A percentile compares a stretch with the other conserved stretches of the same genome.
These are phyloP conservation scores for Leccinum disarticulatum DNA, from an alignment of 768 basidiomycete genomes.

Conservation along the genomic window DNA sequence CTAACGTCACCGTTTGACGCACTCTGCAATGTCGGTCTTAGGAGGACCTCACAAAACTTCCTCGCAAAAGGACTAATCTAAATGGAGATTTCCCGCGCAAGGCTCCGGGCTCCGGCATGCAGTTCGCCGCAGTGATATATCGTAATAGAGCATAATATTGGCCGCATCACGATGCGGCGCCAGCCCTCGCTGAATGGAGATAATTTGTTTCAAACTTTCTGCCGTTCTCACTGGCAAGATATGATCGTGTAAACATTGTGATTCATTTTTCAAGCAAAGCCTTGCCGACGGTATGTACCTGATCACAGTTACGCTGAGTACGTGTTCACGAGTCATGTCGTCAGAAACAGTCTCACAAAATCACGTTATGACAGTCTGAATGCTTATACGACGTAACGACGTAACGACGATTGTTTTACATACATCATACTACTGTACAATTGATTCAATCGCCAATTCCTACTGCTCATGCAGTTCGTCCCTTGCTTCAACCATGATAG, in stretches of 20 bases:
- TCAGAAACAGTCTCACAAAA: background rate
- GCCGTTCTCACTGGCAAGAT: background rate
- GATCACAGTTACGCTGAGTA: too few relatives aligned
- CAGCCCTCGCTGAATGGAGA: background rate
- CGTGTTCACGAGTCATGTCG: background rate
- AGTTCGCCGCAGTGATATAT: background rate
- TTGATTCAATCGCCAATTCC: background rate
- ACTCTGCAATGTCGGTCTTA: too few relatives aligned
- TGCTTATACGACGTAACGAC: too few relatives aligned
- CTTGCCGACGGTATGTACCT: too few relatives aligned
- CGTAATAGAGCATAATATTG: background rate
- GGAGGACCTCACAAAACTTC: too few relatives aligned
- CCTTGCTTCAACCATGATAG: background rate
- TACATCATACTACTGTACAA: background rate
- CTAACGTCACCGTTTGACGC: too few relatives aligned
- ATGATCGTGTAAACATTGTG: background rate
- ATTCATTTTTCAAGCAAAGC: background rate
- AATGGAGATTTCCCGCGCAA: too few relatives aligned
- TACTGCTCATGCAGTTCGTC: background rate
- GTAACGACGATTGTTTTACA: background rate
- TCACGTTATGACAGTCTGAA: background rate
- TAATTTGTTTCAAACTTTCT: background rate
- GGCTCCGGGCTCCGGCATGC: too few relatives aligned
- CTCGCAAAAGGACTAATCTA: too few relatives aligned
- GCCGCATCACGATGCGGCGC: background rate